Conservation (phyloP, 2,329 filamentous ascomycete species). For the Paraphaeosphaeria minitans region DNA sequence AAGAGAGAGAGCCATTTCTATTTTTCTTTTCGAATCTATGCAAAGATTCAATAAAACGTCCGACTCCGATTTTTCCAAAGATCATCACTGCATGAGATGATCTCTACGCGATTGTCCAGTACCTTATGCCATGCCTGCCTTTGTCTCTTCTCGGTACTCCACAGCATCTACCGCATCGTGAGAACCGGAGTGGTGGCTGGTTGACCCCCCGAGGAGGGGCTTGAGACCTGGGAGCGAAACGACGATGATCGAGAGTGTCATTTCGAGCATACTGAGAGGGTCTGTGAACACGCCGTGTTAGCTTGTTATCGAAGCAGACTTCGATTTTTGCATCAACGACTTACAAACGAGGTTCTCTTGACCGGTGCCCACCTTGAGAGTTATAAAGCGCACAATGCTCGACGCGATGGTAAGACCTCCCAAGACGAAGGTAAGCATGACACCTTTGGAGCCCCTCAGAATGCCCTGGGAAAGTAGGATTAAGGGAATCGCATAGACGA, state of each 20-base stretch:
- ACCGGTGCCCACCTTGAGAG: conserved; percentile 27
- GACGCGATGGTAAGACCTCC: conserved; percentile 26
- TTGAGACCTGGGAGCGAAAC: conserved; percentile 27
- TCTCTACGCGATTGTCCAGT: not conserved
- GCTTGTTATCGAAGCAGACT: not conserved
- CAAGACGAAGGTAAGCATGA: conserved; percentile 23
- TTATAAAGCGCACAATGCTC: conserved; percentile 25
- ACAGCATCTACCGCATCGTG: not conserved
- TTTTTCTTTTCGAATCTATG: too few species aligned
- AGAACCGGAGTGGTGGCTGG: not conserved
- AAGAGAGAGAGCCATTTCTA: too few species aligned
- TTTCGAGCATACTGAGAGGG: conserved; percentile 30
- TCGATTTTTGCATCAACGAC: not conserved
- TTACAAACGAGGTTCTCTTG: conserved; percentile 34
- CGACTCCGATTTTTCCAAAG: too few species aligned
- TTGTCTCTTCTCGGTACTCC: not conserved
- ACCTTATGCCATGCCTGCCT: not conserved
- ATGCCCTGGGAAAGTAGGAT: conserved; percentile 20
- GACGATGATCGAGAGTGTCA: conserved; percentile 30
- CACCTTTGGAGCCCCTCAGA: conserved; percentile 17
- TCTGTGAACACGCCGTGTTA: not conserved
- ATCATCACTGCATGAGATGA: too few species aligned
- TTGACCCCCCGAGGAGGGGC: conserved; percentile 14
- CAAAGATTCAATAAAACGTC: too few species aligned
- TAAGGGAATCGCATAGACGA: conserved; percentile 22